Evolutionary conservation across 306 rosid species (phyloP), one percentile per base, ranked within the genome.

Genomic region (Oemleria cerasiformis): DNA sequence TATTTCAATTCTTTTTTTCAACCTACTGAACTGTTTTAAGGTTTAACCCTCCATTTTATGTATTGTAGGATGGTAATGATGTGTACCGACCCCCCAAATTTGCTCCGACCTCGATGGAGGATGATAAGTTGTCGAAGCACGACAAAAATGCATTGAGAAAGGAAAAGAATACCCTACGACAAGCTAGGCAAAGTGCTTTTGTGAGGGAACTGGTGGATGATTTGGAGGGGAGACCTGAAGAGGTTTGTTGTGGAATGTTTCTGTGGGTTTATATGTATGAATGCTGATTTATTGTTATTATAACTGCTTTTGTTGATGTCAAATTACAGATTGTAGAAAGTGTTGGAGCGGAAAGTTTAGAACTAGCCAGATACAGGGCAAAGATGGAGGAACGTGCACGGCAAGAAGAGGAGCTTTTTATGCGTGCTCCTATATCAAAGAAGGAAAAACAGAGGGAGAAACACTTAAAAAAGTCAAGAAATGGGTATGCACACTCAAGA

Each of bases 191-290:
- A 25, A 90, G 89, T 83, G 84, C 68, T 75, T 91, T 63, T 79
- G 75, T 90, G 49, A 79, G 85, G 76, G 82, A 86, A 43, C 50
- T 90, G 77, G 68, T 93, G 84, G 74, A 88, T 74, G 92, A 85
- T 61, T 72, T 87, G 84, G 90, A 88, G 70, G 94, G 88, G 57
- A 91, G 78, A 76, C 98, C 97, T 69, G 96, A 90, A 82, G 97
- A 93, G 97, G 98, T 88, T 69, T 81, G 67, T 41, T 67, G 34
- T 48, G 15, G 49, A 23, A 79, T 16, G 43, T 72, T 71, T 70
- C 44, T 68, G 12, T 82, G 48, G 36, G 17, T 17, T 75, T 66
- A 59, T 42, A 58, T 50, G 36, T 74, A 40, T 65, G 63, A 65
- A 49, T 44, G 65, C 63, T 67, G 55, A 65, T 75, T 68, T 75